Base-by-base conservation (phyloP, 2,329 filamentous ascomycete genomes). In the Lasiodiplodia sp. region DNA sequence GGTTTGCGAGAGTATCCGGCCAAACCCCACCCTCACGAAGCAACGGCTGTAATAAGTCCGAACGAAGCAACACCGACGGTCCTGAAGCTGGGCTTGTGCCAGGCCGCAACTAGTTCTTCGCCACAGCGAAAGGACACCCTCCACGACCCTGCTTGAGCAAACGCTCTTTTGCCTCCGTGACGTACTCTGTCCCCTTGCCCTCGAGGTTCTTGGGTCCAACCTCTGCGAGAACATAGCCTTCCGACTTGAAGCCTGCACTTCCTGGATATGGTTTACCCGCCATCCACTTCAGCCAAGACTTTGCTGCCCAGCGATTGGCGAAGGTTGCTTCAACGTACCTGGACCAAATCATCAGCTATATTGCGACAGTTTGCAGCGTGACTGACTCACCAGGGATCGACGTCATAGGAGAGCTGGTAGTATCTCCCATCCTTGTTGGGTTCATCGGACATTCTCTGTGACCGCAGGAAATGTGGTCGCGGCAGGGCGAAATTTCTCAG, bases 301-400 rank as follows among this genome's bases (percentile, higher is more conserved):
- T 76, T 0, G 85, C 89, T 2, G 87, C 87, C 88, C 87, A 93
- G 69, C 87, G 86, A 73, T 85, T 87, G 87, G 84, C 87, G 51
- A 87, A 77, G 0, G 86, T 90, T 34, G 84, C 83, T 70, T 86
- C 83, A 28, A 87, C 82, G 77, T 76, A 78, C 78, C 78, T 67
- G 49, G 44, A 8, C n/a, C 16, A 38, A 7, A 12, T n/a, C 16
- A 25, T 66, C 23, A 66, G 64, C 37, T n/a, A 34, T 7, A 18
- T 47, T 34, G 18, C 34, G 25, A 38, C 31, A 57, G 12, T 5
- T 12, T 14, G 6, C 4, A 10, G 14, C 25, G 56, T 21, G 4
- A 56, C 16, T 12, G 11, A 16, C 44, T 63, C 40, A 92, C 79
- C 87, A 92, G 2, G 91, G 91, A 57, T 88, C 86, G 12, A 87